Evolutionary conservation across 768 basidiomycete species (phyloP).

Genomic region (Chlorophyllum brunneum): DNA sequence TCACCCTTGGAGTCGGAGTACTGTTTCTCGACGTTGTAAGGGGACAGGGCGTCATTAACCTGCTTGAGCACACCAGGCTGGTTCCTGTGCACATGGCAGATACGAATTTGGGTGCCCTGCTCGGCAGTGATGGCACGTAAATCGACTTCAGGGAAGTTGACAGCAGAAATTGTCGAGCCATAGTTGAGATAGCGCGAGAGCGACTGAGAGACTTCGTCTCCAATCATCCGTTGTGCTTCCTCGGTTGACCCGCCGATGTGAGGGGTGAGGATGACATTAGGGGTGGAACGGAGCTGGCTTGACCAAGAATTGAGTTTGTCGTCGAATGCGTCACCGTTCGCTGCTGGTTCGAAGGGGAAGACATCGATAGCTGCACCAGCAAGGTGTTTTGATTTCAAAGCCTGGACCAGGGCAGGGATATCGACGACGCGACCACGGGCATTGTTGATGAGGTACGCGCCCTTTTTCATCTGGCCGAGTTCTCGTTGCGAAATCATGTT

Average conservation of each 20-base stretch:
- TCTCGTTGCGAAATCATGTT: conserved; percentile 84
- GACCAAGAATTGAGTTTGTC: conserved; percentile 87
- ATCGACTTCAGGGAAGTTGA: conserved; percentile 99
- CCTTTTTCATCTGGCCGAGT: conserved; percentile 89
- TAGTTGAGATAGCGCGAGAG: conserved; percentile 88
- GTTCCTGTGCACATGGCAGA: conserved; percentile 96
- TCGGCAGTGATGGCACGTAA: conserved; percentile 87
- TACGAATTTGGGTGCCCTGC: conserved; percentile 75
- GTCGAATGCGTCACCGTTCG: conserved; percentile 89
- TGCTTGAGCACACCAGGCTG: conserved; percentile 90
- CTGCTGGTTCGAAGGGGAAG: conserved; percentile 88
- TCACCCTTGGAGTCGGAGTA: conserved; percentile 97
- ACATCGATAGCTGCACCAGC: conserved; percentile 92
- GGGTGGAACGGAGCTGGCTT: conserved; percentile 63
- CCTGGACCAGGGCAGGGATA: conserved; percentile 82
- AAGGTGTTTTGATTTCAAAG: conserved; percentile 81
- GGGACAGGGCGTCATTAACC: conserved; percentile 91
- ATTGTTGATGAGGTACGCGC: conserved; percentile 96
- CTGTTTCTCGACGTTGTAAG: conserved; percentile 99
- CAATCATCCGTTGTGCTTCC: conserved; percentile 97
- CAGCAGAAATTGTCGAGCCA: conserved; percentile 86
- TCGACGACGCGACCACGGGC: conserved; percentile 95
- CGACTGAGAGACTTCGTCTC: conserved; percentile 86
- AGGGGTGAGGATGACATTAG: conserved; percentile 95
- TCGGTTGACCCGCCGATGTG: conserved; percentile 99